Conservation (phyloP, 371 early-diverging fungal genomes). For the Batrachochytrium dendrobatidis region DNA sequence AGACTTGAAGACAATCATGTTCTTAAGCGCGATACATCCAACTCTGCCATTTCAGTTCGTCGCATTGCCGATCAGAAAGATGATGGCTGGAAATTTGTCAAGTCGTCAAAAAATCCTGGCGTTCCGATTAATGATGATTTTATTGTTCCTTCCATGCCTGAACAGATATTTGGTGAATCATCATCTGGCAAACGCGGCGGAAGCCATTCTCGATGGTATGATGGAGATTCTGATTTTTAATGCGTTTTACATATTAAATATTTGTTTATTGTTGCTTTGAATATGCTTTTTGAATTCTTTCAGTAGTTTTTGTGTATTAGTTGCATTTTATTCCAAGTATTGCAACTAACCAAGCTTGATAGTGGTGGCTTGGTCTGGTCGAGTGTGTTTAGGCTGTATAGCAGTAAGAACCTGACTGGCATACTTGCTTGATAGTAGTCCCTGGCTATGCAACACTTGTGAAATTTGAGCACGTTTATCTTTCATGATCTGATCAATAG, state of each 20-base stretch:
- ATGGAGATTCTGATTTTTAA: not conserved
- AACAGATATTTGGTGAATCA: not conserved
- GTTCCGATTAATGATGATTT: not conserved
- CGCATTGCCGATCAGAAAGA: not conserved
- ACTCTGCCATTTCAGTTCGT: not conserved
- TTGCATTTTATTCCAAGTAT: not conserved
- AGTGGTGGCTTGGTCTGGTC: not conserved
- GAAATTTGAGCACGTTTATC: not conserved
- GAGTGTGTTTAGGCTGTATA: not conserved
- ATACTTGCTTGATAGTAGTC: not conserved
- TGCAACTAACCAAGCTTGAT: not conserved
- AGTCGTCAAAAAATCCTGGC: not conserved
- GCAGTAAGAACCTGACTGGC: not conserved
- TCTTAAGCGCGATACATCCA: not conserved
- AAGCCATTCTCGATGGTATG: not conserved
- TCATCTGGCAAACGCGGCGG: not conserved
- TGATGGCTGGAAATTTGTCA: not conserved
- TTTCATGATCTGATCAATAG: not conserved
- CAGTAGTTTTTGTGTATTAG: not conserved
- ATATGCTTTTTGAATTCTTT: not conserved
- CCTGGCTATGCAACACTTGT: not conserved
- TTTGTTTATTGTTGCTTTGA: too few species aligned
- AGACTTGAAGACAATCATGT: not conserved
- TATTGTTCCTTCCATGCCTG: not conserved
- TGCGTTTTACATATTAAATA: not conserved